Conservation (phyloP, 2,329 filamentous ascomycete genomes). For the Phyllosticta citrichinensis region DNA sequence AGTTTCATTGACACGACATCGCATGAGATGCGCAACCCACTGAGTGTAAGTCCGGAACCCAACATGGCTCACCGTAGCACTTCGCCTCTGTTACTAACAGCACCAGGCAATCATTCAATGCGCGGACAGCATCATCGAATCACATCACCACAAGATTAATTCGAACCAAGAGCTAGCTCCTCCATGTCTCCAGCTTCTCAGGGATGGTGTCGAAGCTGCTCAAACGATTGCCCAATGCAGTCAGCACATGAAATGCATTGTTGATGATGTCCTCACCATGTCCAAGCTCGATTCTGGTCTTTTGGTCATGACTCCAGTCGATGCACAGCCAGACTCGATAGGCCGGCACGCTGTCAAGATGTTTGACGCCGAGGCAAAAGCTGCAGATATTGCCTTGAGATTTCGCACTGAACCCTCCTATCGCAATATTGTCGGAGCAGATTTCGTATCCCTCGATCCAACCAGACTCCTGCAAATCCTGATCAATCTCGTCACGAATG, state of each 20-base stretch:
- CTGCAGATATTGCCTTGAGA: constrained; percentile 21
- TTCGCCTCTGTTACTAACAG: constrained; percentile 29
- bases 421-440: constrained; percentile 21
- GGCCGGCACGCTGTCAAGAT: constrained; percentile 27
- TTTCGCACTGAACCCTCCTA: constrained; percentile 29
- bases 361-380: constrained; percentile 29
- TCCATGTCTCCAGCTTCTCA: constrained; percentile 18
- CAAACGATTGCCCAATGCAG: constrained; percentile 37
- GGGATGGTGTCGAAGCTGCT: constrained; percentile 25
- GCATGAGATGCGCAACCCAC: constrained; percentile 24
- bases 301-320: constrained; percentile 30
- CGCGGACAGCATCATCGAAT: constrained; percentile 33
- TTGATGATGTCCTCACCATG: constrained; percentile 38
- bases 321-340: constrained; percentile 1
- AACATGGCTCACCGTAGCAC: constrained; percentile 24
- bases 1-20: constrained; percentile 27
- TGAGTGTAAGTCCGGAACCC: constrained; percentile 18
- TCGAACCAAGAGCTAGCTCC: constrained; percentile 16
- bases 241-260: constrained; percentile 38
- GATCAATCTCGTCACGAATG: constrained; percentile 35
- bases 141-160: constrained; percentile 12
- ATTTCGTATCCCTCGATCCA: constrained; percentile 33
- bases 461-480: constrained; percentile 35
- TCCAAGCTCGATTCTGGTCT: constrained; percentile 37
- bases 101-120: constrained; percentile 30